Evolutionary conservation across 805 yeast species (phyloP), one percentile per base, ranked within the genome.

Genomic region (Yarrowia yakushimensis): DNA sequence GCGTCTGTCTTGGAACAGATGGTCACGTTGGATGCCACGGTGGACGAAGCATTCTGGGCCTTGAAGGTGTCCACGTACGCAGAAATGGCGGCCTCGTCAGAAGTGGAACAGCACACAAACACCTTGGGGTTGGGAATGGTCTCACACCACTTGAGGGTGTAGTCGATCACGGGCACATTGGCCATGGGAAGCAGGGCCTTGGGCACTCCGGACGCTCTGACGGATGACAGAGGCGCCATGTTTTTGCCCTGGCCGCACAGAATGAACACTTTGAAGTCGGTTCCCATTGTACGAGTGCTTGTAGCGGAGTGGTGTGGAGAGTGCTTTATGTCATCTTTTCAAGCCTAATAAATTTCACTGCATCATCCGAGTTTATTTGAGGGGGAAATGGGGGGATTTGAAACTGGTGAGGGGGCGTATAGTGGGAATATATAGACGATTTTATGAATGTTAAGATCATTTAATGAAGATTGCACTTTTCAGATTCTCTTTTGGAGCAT

Each of bases 211-310:
- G 87, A 78, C 15, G 83, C 80, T 55, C 85, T 77, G 36, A 78
- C 79, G 27, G 81, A 77, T 15, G 77, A 73, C 65, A 93, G 83
- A 0, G 98, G 98, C 15, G 82, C 72, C 67, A 94, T 78, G 50
- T 80, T 79, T 18, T 78, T 78, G 13, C 98, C 98, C 60, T 82
- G 84, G 2, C 98, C 98, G 76, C 98, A 92, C 63, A 90, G 82
- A 20, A 93, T 83, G 54, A 93, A 81, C 0, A 97, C 97, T 70
- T 92, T 97, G 72, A 91, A 87, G 75, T 91, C 97, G 97, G 93
- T 92, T 17, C 25, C 57, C 52, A 28, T 34, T 8, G 34, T 34
- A 23, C 30, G 18, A 23, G 55, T 22, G 28, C 4, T 7, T 30
- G 12, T 12, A 12, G 12, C 39, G 12, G 20, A 4, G 25, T 13